Percentiles rank a stretch among this genome's conserved stretches.
Evolutionary conservation across 768 basidiomycete species (phyloP).

Genomic region (Pulveroboletus sp.): DNA sequence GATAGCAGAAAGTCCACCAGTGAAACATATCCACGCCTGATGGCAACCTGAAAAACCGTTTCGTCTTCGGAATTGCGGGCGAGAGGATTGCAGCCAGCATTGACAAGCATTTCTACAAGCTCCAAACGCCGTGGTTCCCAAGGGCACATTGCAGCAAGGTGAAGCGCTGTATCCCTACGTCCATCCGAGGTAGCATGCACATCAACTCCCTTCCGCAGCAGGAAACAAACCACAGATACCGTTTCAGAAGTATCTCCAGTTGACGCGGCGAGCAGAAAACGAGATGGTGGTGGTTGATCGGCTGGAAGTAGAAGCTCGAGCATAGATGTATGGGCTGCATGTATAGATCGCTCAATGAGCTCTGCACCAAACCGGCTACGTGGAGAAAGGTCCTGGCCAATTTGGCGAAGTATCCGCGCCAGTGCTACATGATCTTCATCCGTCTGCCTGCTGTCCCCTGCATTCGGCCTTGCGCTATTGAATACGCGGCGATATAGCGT

Average conservation of each 20-base stretch:
- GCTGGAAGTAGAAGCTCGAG: neutral
- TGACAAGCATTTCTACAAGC: neutral
- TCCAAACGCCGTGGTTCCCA: conserved; percentile 1
- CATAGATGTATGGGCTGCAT: conserved; percentile 2
- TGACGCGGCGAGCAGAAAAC: too few relatives aligned
- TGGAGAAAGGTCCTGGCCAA: neutral
- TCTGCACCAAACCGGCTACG: neutral
- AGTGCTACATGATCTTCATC: neutral
- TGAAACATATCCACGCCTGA: neutral
- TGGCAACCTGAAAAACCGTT: neutral
- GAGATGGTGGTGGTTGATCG: too few relatives aligned
- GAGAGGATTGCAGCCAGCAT: neutral
- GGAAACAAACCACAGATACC: neutral
- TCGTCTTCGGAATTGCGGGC: neutral
- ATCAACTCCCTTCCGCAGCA: conserved; percentile 4
- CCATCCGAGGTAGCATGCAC: neutral
- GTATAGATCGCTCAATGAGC: neutral
- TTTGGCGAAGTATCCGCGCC: neutral
- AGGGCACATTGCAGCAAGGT: neutral
- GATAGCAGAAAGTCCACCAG: neutral
- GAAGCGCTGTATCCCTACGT: neutral
- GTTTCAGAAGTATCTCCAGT: neutral
- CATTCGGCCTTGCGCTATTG: neutral
- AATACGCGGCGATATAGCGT: neutral
- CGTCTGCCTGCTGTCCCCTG: neutral